A percentile compares a stretch with the other conserved stretches of the same genome.
Conservation (phyloP, 805 yeast species). For the Sugiyamaella qingdaonensis region DNA sequence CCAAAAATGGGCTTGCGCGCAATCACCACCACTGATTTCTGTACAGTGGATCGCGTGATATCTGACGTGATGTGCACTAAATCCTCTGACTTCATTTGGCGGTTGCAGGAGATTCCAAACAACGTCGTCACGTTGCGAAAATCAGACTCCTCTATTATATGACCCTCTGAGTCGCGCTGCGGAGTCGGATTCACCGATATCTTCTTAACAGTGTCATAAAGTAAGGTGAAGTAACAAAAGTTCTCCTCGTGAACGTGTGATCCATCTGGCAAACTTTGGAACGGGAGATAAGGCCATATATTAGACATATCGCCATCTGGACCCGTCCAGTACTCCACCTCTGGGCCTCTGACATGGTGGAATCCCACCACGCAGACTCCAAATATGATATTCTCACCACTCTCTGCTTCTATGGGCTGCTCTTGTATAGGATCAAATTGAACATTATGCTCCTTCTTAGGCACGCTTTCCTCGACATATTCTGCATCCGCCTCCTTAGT, state of each 20-base stretch:
- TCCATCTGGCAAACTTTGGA: constrained; percentile 95
- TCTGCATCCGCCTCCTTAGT: no score
- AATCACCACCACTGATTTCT: constrained; percentile 86
- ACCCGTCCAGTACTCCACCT: constrained; percentile 84
- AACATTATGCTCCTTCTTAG: background rate
- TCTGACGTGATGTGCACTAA: constrained; percentile 55
- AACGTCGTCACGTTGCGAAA: constrained; percentile 53
- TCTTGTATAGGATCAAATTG: constrained; percentile 12
- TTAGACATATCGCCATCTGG: constrained; percentile 39
- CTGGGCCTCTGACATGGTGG: constrained; percentile 91
- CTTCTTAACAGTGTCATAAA: constrained; percentile 55
- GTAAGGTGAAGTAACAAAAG: constrained; percentile 81
- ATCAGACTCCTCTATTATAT: constrained; percentile 39
- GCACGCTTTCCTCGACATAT: background rate
- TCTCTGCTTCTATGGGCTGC: constrained; percentile 3
- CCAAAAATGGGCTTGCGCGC: constrained; percentile 78
- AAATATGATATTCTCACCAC: constrained; percentile 45
- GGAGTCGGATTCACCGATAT: constrained; percentile 43
- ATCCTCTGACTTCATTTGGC: constrained; percentile 68
- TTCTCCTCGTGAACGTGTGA: constrained; percentile 92
- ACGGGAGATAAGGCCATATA: constrained; percentile 84
- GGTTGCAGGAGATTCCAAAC: constrained; percentile 92
- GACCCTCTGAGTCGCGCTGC: constrained; percentile 36
- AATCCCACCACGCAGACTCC: constrained; percentile 90
- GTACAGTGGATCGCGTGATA: constrained; percentile 81